These are phyloP conservation scores for Gliomastix tumulicola DNA, from an alignment of 2,329 filamentous ascomycete genomes.

Conservation along the genomic window DNA sequence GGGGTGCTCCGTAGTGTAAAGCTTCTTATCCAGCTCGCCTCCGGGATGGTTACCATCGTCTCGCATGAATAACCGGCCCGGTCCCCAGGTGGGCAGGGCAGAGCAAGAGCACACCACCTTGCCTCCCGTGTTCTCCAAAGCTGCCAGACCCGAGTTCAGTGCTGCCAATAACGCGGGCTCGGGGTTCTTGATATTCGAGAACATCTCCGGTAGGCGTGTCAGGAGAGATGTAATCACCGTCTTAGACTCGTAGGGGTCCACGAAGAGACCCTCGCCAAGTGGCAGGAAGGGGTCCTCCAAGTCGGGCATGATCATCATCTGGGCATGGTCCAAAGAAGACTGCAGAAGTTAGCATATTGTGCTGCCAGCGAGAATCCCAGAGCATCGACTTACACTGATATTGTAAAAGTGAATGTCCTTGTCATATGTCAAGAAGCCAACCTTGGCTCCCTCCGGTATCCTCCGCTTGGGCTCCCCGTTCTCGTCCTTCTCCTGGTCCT, in stretches of 20 bases:
- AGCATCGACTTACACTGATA: constrained; percentile 57
- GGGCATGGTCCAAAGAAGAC: constrained; percentile 74
- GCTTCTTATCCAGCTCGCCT: constrained; percentile 85
- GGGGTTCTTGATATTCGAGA: constrained; percentile 80
- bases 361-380: background rate
- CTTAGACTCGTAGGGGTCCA: constrained; percentile 88
- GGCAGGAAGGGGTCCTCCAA: constrained; percentile 95
- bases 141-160: constrained; percentile 75
- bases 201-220: constrained; percentile 74
- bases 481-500: constrained; percentile 40
- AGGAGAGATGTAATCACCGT: constrained; percentile 84
- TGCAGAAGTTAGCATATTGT: constrained; percentile 19
- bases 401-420: constrained; percentile 99
- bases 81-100: constrained; percentile 86
- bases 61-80: constrained; percentile 74
- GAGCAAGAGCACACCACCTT: constrained; percentile 86
- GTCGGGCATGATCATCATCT: constrained; percentile 99
- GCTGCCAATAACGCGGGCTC: constrained; percentile 84
- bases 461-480: constrained; percentile 45
- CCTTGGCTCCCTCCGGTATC: constrained; percentile 73
- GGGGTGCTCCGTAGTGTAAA: constrained; percentile 84
- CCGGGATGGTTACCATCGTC: constrained; percentile 83
- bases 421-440: constrained; percentile 94
- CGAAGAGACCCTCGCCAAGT: constrained; percentile 84
- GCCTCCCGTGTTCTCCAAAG: constrained; percentile 79